These are phyloP conservation scores for Phoma sp. DNA, from an alignment of 2,329 filamentous ascomycete species.

Conservation along the genomic window DNA sequence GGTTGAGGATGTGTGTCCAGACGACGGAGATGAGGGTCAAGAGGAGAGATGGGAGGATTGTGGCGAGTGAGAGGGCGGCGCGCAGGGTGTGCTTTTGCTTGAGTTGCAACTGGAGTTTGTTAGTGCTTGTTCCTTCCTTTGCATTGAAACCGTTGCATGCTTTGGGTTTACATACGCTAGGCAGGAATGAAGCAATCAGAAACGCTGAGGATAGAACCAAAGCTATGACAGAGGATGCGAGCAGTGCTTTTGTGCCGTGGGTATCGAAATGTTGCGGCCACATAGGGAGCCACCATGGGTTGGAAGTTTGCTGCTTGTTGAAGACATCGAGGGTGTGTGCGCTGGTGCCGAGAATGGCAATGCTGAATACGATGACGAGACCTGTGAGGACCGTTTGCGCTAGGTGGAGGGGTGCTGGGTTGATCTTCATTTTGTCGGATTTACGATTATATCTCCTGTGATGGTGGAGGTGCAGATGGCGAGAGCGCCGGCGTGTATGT, in stretches of 20 bases:
- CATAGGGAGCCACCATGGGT: slow-evolving; percentile 57
- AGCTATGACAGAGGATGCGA: slow-evolving; percentile 50
- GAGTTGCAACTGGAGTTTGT: slow-evolving; percentile 39
- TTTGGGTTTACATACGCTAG: slow-evolving; percentile 35
- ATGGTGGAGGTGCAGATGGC: background rate
- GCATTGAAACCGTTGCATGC: background rate
- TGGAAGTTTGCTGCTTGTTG: slow-evolving; percentile 51
- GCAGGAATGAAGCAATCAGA: slow-evolving; percentile 44
- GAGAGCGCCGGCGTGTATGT: slow-evolving; percentile 6
- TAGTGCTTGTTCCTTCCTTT: slow-evolving; percentile 5
- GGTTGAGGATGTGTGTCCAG: slow-evolving; percentile 50
- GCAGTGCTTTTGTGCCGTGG: slow-evolving; percentile 51
- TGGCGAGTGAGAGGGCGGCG: slow-evolving; percentile 47
- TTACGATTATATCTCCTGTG: background rate
- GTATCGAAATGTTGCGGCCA: slow-evolving; percentile 59
- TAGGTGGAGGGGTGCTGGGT: slow-evolving; percentile 47
- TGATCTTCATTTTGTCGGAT: slow-evolving; percentile 43
- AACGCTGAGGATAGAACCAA: slow-evolving; percentile 50
- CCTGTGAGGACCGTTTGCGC: slow-evolving; percentile 44
- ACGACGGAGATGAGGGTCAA: slow-evolving; percentile 52
- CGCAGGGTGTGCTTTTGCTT: slow-evolving; percentile 47
- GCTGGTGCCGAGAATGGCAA: slow-evolving; percentile 54
- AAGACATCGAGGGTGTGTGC: slow-evolving; percentile 54
- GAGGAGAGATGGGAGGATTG: slow-evolving; percentile 47
- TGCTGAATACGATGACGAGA: slow-evolving; percentile 50